Percentiles rank a stretch among this genome's conserved stretches.
phyloP scores from a whole-genome alignment of 2,329 filamentous ascomycete species.

The Exserohilum turcica region DNA sequence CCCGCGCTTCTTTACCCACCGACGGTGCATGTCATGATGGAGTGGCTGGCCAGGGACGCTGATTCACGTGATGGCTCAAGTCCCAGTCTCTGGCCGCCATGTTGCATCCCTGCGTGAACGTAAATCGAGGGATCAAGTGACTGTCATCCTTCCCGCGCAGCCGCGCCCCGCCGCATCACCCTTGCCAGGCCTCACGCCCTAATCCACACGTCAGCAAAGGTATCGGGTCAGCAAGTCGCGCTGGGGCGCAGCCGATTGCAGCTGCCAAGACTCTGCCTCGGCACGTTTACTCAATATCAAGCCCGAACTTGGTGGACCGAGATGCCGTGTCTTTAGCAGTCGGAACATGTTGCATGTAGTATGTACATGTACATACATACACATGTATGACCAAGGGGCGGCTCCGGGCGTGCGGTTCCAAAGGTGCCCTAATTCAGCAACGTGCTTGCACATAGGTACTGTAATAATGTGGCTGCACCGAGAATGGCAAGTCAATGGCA shows the following conservation, averaged over 20 bases:
- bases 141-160: conserved; percentile 43
- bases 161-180: conserved; percentile 31
- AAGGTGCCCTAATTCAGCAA: conserved; percentile 5
- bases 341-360: not conserved
- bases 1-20: not conserved
- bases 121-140: conserved; percentile 29
- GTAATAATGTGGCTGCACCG: conserved; percentile 1
- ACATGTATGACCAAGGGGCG: conserved; percentile 1
- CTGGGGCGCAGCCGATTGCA: conserved; percentile 29
- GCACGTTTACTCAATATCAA: not conserved
- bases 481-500: not conserved
- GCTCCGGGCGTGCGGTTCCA: conserved; percentile 5
- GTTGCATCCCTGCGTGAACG: conserved; percentile 4
- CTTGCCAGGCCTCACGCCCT: conserved; percentile 25
- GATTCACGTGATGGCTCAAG: conserved; percentile 3
- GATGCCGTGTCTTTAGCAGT: not conserved
- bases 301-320: conserved; percentile 9
- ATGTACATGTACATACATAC: not conserved
- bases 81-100: not conserved
- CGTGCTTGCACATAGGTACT: not conserved
- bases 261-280: not conserved
- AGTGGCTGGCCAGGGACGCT: not conserved
- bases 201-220: conserved; percentile 26
- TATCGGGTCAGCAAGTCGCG: conserved; percentile 35
- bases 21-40: not conserved